phyloP scores from a whole-genome alignment of 768 basidiomycete genomes.

The Nidularia sp. region DNA sequence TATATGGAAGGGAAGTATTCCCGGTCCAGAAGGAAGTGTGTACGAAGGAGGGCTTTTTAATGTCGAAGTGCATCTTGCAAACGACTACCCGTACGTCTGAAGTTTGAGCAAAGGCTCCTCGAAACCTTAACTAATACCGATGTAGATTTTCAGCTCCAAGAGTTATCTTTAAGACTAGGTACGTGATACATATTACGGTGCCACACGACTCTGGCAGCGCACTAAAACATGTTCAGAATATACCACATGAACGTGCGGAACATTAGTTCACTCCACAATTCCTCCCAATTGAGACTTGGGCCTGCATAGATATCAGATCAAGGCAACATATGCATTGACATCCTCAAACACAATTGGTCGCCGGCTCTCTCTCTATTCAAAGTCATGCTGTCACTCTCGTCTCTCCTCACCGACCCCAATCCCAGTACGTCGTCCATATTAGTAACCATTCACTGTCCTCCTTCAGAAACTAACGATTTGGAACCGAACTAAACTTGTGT shows the following conservation, averaged over 20 bases:
- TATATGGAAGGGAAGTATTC: conserved; percentile 73
- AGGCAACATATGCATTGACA: conserved; percentile 82
- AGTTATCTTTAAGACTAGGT: conserved; percentile 74
- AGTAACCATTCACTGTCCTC: not conserved
- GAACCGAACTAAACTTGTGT: not conserved
- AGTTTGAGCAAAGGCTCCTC: not conserved
- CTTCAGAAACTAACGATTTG: conserved; percentile 4
- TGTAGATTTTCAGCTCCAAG: conserved; percentile 75
- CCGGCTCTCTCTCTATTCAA: conserved; percentile 93
- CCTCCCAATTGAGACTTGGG: not conserved
- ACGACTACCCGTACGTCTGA: conserved; percentile 76
- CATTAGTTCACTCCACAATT: not conserved
- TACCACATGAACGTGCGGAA: conserved; percentile 78
- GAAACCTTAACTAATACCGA: not conserved
- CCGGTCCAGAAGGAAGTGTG: conserved; percentile 77
- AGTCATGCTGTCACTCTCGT: conserved; percentile 90
- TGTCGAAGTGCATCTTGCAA: conserved; percentile 58
- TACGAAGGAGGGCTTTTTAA: conserved; percentile 80
- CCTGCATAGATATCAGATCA: conserved; percentile 58
- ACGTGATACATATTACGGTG: too few species aligned
- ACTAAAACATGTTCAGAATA: conserved; percentile 41
- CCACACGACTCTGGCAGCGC: too few species aligned
- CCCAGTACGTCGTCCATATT: conserved; percentile 54
- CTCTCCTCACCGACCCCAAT: conserved; percentile 91
- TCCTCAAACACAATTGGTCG: conserved; percentile 92